phyloP scores from a whole-genome alignment of 163 green algal species.

The Chlamydomonas reinhardtii region DNA sequence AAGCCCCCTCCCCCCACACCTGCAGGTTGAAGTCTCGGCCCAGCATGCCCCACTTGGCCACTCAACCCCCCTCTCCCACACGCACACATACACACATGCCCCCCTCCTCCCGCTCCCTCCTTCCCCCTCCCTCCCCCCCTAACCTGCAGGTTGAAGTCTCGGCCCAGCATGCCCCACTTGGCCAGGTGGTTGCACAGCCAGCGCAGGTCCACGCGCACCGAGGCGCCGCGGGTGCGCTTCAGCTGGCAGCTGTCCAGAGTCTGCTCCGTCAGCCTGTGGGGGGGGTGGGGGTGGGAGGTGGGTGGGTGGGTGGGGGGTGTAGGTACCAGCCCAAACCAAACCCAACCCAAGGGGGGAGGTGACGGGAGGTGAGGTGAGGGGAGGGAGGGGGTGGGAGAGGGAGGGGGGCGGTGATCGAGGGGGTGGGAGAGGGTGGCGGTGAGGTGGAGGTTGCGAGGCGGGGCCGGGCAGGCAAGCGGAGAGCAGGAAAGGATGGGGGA shows the following conservation, averaged over 20 bases:
- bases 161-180: slow-evolving; percentile 75
- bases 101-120: too few species aligned
- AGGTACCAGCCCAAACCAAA: too few species aligned
- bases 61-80: too few species aligned
- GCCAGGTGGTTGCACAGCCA: slow-evolving; percentile 80
- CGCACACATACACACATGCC: too few species aligned
- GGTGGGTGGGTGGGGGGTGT: not conserved
- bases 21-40: not conserved
- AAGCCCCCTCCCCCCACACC: not conserved
- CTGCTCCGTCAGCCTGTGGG: slow-evolving; percentile 78
- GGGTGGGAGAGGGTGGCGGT: too few species aligned
- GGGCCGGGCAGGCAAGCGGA: too few species aligned
- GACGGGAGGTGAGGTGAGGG: not conserved
- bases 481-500: too few species aligned
- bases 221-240: slow-evolving; percentile 65
- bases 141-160: slow-evolving; percentile 75
- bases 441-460: too few species aligned
- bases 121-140: not conserved
- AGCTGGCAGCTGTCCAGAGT: slow-evolving; percentile 81
- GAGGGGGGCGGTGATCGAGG: too few species aligned
- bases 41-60: not conserved
- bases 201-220: slow-evolving; percentile 72
- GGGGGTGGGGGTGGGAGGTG: too few species aligned
- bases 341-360: too few species aligned
- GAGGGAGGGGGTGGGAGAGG: too few species aligned